Conservation (phyloP, 2,329 filamentous ascomycete species). For the Mariannaea elegans region DNA sequence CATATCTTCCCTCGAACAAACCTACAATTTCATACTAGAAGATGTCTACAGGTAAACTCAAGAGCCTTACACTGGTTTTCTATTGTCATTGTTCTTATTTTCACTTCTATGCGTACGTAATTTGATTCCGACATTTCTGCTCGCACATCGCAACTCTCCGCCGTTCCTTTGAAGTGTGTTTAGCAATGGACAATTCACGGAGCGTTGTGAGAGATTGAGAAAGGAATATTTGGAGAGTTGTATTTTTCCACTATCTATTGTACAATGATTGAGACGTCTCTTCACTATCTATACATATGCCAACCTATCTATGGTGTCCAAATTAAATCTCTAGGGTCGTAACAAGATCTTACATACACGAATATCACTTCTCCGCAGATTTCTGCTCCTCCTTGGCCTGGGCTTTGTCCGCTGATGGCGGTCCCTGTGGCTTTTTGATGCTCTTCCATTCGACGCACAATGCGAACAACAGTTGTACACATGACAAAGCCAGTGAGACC, state of each 20-base stretch:
- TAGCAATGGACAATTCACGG: neutral
- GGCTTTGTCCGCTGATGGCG: constrained; percentile 4
- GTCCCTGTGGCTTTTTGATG: constrained; percentile 62
- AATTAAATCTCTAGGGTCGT: neutral
- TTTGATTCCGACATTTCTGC: too few relatives aligned
- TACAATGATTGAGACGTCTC: constrained; percentile 8
- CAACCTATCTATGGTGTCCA: neutral
- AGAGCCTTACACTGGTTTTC: too few relatives aligned
- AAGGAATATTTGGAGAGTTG: neutral
- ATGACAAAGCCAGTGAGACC: constrained; percentile 64
- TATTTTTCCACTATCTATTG: neutral
- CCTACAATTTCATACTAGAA: too few relatives aligned
- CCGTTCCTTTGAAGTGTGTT: too few relatives aligned
- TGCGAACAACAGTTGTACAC: constrained; percentile 64
- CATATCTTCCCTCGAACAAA: too few relatives aligned
- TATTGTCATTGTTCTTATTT: too few relatives aligned
- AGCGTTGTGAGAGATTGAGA: neutral
- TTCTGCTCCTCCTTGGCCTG: constrained; percentile 10
- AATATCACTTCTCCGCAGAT: constrained; percentile 22
- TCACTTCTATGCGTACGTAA: too few relatives aligned
- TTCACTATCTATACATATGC: neutral
- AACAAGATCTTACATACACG: neutral
- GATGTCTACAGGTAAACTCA: too few relatives aligned
- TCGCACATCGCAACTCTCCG: too few relatives aligned
- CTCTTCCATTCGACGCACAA: constrained; percentile 72